A percentile compares a stretch with the other conserved stretches of the same genome.
Conservation (phyloP, 306 rosid genomes). For the Alnus rubra region DNA sequence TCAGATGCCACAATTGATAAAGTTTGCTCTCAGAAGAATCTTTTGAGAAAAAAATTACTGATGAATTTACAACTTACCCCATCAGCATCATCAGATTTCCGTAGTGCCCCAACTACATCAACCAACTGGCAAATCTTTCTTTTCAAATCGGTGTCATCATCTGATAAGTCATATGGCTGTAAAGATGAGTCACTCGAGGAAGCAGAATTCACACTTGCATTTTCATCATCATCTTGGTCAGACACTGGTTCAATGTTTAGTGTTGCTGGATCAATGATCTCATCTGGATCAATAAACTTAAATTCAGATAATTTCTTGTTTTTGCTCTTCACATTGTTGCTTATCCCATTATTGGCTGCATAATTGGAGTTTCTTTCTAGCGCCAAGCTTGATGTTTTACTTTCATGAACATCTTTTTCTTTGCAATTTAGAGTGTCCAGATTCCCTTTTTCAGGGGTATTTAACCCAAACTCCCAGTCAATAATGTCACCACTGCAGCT, state of each 20-base stretch:
- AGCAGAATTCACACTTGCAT: slow-evolving; percentile 74
- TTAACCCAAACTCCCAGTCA: slow-evolving; percentile 78
- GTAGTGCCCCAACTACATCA: slow-evolving; percentile 83
- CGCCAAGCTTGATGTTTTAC: slow-evolving; percentile 32
- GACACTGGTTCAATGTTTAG: slow-evolving; percentile 57
- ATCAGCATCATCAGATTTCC: slow-evolving; percentile 85
- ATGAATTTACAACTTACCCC: slow-evolving; percentile 66
- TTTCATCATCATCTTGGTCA: slow-evolving; percentile 49
- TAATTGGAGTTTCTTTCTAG: slow-evolving; percentile 35
- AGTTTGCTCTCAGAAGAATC: neutral
- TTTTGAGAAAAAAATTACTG: slow-evolving; percentile 8
- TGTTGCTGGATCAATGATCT: slow-evolving; percentile 78
- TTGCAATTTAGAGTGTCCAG: slow-evolving; percentile 27
- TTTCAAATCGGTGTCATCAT: slow-evolving; percentile 88
- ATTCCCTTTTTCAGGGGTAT: slow-evolving; percentile 47
- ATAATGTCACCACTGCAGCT: slow-evolving; percentile 65
- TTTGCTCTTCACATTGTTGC: slow-evolving; percentile 42
- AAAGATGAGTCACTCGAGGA: slow-evolving; percentile 74
- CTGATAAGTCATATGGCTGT: slow-evolving; percentile 86
- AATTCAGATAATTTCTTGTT: slow-evolving; percentile 49
- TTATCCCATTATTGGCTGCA: slow-evolving; percentile 34
- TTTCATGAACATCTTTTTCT: slow-evolving; percentile 35
- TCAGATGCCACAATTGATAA: slow-evolving; percentile 21
- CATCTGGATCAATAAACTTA: slow-evolving; percentile 82
- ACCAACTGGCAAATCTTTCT: slow-evolving; percentile 70